Base-by-base conservation (phyloP, 257 asterid genomes). In the Primulina huaijiensis region DNA sequence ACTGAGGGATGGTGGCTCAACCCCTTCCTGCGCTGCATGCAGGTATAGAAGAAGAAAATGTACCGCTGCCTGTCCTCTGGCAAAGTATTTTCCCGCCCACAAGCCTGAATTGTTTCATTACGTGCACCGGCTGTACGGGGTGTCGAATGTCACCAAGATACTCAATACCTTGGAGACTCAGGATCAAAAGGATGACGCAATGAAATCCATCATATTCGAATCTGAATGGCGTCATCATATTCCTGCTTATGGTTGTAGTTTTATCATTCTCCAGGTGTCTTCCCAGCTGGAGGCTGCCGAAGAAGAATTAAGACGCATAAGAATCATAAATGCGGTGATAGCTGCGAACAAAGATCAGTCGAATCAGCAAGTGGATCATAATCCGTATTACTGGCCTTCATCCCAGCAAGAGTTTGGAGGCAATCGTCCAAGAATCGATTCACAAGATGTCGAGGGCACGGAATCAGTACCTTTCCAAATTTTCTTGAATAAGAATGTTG, bases 21-120 rank as follows among this genome's bases (percentile, higher is more conserved):
- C 74, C n/a, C 87, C 88, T 0, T 92, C 96, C 5, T 92, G 97
- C 23, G 93, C 97, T 7, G 95, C 87, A 0, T 92, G 97, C 82
- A 92, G 86, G 40, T 88, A 79, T 64, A 96, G 84, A 30, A 74
- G 97, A 16, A 68, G 92, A 14, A 81, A 76, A 62, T 92, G 97
- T 52, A 68, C 78, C 11, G 63, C 89, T 0, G 60, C 34, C 0
- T 91, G 97, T 40, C 76, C 81, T 21, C 74, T 91, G 29, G 96
- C 95, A 2, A 89, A 91, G 0, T 84, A 86, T 64, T 91, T 91
- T n/a, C 96, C 96, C 0, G 83, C 93, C 2, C 73, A 73, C 55
- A 77, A 87, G 8, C 65, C 83, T 0, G 78, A 83, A 34, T 75
- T 68, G n/a, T 92, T 92, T 53, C 86, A 72, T 40, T 82, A 81